Conservation (phyloP, 805 yeast species). For the Saturnispora dispora region DNA sequence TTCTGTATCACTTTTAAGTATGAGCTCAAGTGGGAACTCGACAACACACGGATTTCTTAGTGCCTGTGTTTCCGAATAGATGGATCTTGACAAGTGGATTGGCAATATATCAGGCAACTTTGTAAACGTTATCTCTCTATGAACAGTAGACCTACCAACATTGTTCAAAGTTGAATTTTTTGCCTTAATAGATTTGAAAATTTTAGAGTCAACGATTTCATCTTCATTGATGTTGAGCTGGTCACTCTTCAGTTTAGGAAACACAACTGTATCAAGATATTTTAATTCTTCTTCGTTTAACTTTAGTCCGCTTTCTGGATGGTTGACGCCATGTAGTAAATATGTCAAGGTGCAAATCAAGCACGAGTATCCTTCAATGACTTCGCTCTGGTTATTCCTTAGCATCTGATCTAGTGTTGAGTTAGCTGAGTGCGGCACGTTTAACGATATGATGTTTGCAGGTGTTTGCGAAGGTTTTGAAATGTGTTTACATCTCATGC, state of each 20-base stretch:
- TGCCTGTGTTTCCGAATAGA: constrained; percentile 56
- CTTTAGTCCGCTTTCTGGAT: background rate
- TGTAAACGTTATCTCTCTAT: constrained; percentile 51
- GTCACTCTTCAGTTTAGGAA: constrained; percentile 28
- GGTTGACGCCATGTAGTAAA: constrained; percentile 11
- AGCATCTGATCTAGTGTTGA: constrained; percentile 43
- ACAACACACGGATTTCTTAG: constrained; percentile 72
- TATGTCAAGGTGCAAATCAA: constrained; percentile 50
- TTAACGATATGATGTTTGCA: constrained; percentile 63
- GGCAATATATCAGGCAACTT: constrained; percentile 64
- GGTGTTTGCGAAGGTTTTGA: constrained; percentile 52
- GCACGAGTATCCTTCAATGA: constrained; percentile 76
- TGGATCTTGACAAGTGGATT: constrained; percentile 81
- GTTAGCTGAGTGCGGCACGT: constrained; percentile 50
- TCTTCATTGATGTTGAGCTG: constrained; percentile 45
- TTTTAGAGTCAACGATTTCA: constrained; percentile 41
- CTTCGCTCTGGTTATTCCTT: constrained; percentile 49
- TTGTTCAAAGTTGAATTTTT: constrained; percentile 26
- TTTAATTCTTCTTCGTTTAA: constrained; percentile 24
- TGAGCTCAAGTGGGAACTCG: constrained; percentile 39
- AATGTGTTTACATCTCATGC: constrained; percentile 54
- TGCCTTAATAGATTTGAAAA: constrained; percentile 39
- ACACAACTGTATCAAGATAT: constrained; percentile 29
- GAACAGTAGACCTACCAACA: constrained; percentile 51
- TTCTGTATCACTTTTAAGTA: background rate